Percentiles rank a stretch among this genome's conserved stretches.
These are phyloP conservation scores for Carnegiea gigantea DNA, from an alignment of 179 eudicot species.

Conservation along the genomic window DNA sequence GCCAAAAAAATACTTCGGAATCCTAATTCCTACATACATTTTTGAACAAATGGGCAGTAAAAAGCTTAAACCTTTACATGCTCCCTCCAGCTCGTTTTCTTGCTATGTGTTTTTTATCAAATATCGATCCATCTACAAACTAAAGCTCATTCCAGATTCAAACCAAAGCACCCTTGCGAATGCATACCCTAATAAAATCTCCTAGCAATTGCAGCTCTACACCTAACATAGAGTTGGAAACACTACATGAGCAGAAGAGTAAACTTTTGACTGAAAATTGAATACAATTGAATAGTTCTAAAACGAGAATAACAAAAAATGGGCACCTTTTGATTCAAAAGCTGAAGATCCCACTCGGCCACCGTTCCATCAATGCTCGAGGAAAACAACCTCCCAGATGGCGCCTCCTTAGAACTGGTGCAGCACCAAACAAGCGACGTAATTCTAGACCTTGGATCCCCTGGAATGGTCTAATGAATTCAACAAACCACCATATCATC, in stretches of 20 bases:
- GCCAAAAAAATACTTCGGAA: not conserved
- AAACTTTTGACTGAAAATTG: not conserved
- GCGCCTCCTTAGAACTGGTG: slow-evolving; percentile 33
- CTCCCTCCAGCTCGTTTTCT: not conserved
- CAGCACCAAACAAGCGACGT: slow-evolving; percentile 84
- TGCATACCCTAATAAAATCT: not conserved
- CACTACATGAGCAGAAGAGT: not conserved
- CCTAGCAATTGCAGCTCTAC: not conserved
- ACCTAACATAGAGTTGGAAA: not conserved
- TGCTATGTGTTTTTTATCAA: not conserved
- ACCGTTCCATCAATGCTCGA: slow-evolving; percentile 90
- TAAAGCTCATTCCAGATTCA: not conserved
- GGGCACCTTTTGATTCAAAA: slow-evolving; percentile 66
- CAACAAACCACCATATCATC: not conserved
- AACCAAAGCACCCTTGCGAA: not conserved
- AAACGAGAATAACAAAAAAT: not conserved
- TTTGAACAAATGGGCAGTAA: too few species aligned
- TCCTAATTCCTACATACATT: too few species aligned
- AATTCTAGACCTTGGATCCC: slow-evolving; percentile 58
- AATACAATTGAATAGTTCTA: not conserved
- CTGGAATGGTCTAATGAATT: slow-evolving; percentile 62
- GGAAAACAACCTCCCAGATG: slow-evolving; percentile 70
- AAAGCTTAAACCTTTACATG: too few species aligned
- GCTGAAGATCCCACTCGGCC: slow-evolving; percentile 88
- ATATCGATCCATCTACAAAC: not conserved